These are phyloP conservation scores for Calonectria hawksworthii DNA, from an alignment of 2,329 filamentous ascomycete species.

Conservation along the genomic window DNA sequence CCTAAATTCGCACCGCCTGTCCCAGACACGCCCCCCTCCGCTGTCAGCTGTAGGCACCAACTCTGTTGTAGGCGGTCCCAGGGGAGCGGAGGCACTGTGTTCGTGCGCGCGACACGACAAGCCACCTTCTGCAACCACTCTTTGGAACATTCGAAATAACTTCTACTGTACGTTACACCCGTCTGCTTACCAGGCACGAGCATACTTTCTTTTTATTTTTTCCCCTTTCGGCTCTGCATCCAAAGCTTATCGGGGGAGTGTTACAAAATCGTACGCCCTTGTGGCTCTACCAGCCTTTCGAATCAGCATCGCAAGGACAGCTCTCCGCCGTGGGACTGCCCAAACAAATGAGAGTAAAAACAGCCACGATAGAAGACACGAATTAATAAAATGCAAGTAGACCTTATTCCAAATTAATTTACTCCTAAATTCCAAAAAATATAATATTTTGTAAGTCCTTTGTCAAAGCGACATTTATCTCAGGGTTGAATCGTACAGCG, in stretches of 20 bases:
- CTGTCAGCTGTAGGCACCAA: conserved; percentile 1
- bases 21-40: not conserved
- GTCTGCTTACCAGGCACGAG: not conserved
- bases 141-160: conserved; percentile 12
- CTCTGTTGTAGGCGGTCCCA: conserved; percentile 2
- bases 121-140: not conserved
- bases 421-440: not conserved
- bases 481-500: not conserved
- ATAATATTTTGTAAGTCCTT: not conserved
- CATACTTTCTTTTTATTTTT: not conserved
- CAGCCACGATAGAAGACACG: not conserved
- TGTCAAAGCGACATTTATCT: not conserved
- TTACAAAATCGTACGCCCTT: not conserved
- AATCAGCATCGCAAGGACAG: not conserved
- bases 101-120: not conserved
- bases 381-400: not conserved
- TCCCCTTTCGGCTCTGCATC: not conserved
- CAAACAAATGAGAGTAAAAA: not conserved
- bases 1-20: not conserved
- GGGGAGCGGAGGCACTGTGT: conserved; percentile 3
- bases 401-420: not conserved
- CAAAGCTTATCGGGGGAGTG: not conserved
- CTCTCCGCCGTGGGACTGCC: not conserved
- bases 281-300: not conserved
- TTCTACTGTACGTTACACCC: conserved; percentile 8